These are phyloP conservation scores for Xylariaceae sp. DNA, from an alignment of 2,329 filamentous ascomycete species.

Conservation along the genomic window DNA sequence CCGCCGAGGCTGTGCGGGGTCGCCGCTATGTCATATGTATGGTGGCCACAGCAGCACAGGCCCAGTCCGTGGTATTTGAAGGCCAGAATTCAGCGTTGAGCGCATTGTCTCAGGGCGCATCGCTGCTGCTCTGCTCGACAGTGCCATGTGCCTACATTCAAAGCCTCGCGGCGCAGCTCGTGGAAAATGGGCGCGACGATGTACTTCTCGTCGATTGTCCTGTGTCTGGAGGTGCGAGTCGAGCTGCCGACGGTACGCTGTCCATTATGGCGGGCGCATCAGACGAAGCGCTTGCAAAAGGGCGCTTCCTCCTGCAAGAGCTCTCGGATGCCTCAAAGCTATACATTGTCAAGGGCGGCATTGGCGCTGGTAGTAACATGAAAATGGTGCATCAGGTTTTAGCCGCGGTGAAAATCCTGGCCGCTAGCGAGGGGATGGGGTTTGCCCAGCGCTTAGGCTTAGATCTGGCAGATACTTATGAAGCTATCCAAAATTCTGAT, in stretches of 20 bases:
- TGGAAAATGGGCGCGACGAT: constrained; percentile 53
- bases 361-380: constrained; percentile 58
- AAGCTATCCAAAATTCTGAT: constrained; percentile 43
- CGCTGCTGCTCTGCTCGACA: constrained; percentile 65
- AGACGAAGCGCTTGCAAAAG: constrained; percentile 53
- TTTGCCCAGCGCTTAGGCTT: constrained; percentile 55
- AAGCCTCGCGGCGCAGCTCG: constrained; percentile 54
- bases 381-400: constrained; percentile 63
- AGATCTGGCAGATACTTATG: constrained; percentile 40
- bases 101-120: constrained; percentile 52
- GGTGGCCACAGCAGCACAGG: constrained; percentile 70
- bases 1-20: constrained; percentile 56
- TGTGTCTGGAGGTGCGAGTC: constrained; percentile 65
- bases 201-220: constrained; percentile 66
- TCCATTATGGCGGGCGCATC: constrained; percentile 70
- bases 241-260: constrained; percentile 66
- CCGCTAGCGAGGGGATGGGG: constrained; percentile 56
- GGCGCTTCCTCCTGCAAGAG: constrained; percentile 55
- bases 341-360: constrained; percentile 56
- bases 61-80: constrained; percentile 61
- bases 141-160: constrained; percentile 64
- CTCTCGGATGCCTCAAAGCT: constrained; percentile 61
- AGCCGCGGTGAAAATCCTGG: constrained; percentile 59
- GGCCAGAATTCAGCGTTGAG: constrained; percentile 48
- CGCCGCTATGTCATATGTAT: constrained; percentile 65